These are phyloP conservation scores for Gracilaria vermiculophylla DNA, from an alignment of 23 red algal genomes.

Conservation along the genomic window DNA sequence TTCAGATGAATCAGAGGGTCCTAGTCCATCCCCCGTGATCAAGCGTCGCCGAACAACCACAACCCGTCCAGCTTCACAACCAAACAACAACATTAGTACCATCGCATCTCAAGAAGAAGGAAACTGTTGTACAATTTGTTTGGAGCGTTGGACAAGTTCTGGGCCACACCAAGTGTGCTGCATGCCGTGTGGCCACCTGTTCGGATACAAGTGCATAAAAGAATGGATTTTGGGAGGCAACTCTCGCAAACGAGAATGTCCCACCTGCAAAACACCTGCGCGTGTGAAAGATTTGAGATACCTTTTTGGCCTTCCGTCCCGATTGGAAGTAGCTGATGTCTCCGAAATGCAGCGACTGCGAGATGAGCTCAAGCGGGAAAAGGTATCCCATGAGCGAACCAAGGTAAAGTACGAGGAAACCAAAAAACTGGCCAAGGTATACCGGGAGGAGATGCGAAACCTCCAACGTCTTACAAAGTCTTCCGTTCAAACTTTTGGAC, in stretches of 20 bases:
- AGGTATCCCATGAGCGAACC: conserved; percentile 15
- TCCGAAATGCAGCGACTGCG: conserved; percentile 13
- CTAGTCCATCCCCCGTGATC: conserved; percentile 20
- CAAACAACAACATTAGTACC: neutral
- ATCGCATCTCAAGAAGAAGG: conserved; percentile 3
- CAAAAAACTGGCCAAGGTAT: conserved; percentile 1
- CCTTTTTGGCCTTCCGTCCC: conserved; percentile 21
- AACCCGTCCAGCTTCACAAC: neutral
- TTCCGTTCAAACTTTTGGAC: conserved; percentile 10
- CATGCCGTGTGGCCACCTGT: conserved; percentile 76
- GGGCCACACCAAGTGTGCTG: conserved; percentile 67
- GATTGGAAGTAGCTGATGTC: conserved; percentile 11
- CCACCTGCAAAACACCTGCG: conserved; percentile 52
- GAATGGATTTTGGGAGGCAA: conserved; percentile 42
- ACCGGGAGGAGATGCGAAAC: neutral
- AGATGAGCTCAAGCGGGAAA: conserved; percentile 20
- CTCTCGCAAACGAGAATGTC: conserved; percentile 31
- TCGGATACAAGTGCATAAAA: conserved; percentile 71
- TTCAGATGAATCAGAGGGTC: neutral
- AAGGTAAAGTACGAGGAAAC: conserved; percentile 34
- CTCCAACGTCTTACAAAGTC: neutral
- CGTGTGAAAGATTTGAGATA: conserved; percentile 47
- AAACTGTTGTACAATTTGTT: conserved; percentile 71
- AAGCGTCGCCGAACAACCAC: conserved; percentile 4
- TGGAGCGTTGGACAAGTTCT: conserved; percentile 47